Conservation (phyloP, 2,329 filamentous ascomycete species). For the Stagonosporopsis tanaceti region DNA sequence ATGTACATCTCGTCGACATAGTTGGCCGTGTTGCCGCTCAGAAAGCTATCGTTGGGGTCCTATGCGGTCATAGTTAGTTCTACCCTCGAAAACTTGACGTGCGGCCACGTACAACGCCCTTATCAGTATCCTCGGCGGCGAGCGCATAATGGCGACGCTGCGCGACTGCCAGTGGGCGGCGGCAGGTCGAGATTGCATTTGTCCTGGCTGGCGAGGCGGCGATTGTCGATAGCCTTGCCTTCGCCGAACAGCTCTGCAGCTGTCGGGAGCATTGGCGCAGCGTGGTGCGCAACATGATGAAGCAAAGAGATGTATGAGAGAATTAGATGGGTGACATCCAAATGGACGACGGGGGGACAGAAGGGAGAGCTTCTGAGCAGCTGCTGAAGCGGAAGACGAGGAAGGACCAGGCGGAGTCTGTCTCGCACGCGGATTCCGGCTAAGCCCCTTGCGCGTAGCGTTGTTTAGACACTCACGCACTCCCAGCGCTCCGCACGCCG, state of each 20-base stretch:
- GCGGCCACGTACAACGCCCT: constrained; percentile 64
- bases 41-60: constrained; percentile 94
- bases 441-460: constrained; percentile 19
- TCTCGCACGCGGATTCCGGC: constrained; percentile 19
- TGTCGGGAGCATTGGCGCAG: constrained; percentile 70
- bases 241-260: constrained; percentile 64
- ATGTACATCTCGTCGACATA: constrained; percentile 99
- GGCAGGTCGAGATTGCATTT: constrained; percentile 56
- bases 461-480: constrained; percentile 6
- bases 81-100: constrained; percentile 8
- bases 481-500: constrained; percentile 2
- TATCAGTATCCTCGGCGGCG: constrained; percentile 64
- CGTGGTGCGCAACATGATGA: constrained; percentile 76
- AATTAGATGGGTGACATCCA: constrained; percentile 42
- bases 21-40: constrained; percentile 95
- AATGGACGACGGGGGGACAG: constrained; percentile 32
- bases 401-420: constrained; percentile 16
- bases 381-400: constrained; percentile 18
- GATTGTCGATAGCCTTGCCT: constrained; percentile 54
- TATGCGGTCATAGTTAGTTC: constrained; percentile 48
- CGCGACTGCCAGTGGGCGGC: constrained; percentile 56
- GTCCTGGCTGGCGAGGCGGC: constrained; percentile 48
- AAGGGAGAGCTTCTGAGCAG: constrained; percentile 28
- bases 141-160: constrained; percentile 66
- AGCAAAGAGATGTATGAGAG: constrained; percentile 28